Evolutionary conservation across 1,284 basidiomycete genomes (phyloP).

Genomic region (Puccinia hordei): DNA sequence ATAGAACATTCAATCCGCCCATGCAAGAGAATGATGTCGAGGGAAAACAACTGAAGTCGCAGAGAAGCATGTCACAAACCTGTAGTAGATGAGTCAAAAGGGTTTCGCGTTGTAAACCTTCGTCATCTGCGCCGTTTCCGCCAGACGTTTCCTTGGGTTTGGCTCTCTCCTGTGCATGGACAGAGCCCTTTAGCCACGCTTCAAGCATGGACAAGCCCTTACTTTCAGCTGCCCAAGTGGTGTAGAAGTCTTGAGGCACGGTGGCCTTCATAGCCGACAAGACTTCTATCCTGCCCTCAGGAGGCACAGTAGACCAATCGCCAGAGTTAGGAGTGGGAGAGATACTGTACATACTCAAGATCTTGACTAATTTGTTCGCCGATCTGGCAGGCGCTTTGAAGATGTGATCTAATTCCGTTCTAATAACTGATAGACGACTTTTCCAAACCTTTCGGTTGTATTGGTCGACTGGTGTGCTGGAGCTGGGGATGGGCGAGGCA

Average conservation of each 20-base stretch:
- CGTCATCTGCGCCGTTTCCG: slow-evolving; percentile 7
- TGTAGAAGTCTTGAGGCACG: slow-evolving; percentile 45
- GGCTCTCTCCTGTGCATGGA: slow-evolving; percentile 44
- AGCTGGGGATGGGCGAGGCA: neutral
- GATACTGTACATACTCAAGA: slow-evolving; percentile 40
- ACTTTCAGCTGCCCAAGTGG: slow-evolving; percentile 37
- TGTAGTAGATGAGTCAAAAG: slow-evolving; percentile 37
- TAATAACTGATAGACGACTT: slow-evolving; percentile 34
- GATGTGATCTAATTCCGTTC: slow-evolving; percentile 49
- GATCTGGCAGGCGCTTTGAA: slow-evolving; percentile 37
- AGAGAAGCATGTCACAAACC: slow-evolving; percentile 27
- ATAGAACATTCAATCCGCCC: too few species aligned
- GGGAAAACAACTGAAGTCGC: neutral
- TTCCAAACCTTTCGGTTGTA: slow-evolving; percentile 51
- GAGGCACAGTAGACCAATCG: slow-evolving; percentile 49
- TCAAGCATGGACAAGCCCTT: slow-evolving; percentile 40
- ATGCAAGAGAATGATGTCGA: too few species aligned
- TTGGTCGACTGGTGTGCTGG: slow-evolving; percentile 24
- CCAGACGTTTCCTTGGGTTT: slow-evolving; percentile 23
- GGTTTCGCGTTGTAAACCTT: slow-evolving; percentile 16
- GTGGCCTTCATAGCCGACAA: slow-evolving; percentile 35
- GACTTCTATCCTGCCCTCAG: slow-evolving; percentile 47
- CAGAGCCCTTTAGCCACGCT: slow-evolving; percentile 44
- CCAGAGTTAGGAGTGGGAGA: slow-evolving; percentile 39
- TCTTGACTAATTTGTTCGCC: slow-evolving; percentile 41